Evolutionary conservation across 345 rosid genomes (phyloP).

Genomic region (thale cress (Arabidopsis thaliana)): DNA sequence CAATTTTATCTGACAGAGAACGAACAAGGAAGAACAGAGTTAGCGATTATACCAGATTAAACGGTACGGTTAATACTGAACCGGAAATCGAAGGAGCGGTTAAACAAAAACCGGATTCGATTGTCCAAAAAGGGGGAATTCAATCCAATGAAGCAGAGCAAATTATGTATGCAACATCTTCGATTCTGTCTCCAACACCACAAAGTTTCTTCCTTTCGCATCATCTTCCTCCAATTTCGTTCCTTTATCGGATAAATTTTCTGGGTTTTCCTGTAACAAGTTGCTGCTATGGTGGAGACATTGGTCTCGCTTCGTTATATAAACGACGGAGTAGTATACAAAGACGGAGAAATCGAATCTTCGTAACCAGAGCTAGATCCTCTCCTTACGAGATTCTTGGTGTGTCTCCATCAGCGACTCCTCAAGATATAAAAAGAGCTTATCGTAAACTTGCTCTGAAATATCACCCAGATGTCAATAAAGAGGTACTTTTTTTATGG

Average conservation of each 20-base stretch:
- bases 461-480: constrained; percentile 95
- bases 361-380: constrained; percentile 62
- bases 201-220: constrained; percentile 43
- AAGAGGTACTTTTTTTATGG: constrained; percentile 57
- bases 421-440: constrained; percentile 91
- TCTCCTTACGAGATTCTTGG: constrained; percentile 91
- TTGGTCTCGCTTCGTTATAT: constrained; percentile 26
- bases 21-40: constrained; percentile 18
- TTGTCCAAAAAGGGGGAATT: constrained; percentile 3
- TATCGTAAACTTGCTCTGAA: constrained; percentile 95
- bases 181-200: constrained; percentile 46
- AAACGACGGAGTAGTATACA: constrained; percentile 41
- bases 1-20: constrained; percentile 14
- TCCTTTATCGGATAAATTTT: constrained; percentile 42
- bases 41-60: not conserved
- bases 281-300: constrained; percentile 45
- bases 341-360: constrained; percentile 45
- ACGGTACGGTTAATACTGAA: not conserved
- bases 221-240: constrained; percentile 49
- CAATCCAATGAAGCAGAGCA: constrained; percentile 28
- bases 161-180: constrained; percentile 44
- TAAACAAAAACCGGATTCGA: not conserved
- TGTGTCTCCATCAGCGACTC: constrained; percentile 75
- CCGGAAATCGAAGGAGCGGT: constrained; percentile 5
- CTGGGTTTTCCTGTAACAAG: constrained; percentile 45